Evolutionary conservation across 2,329 filamentous ascomycete species (phyloP), one percentile per base, ranked within the genome.

Genomic region (Trichoderma aggressivum): DNA sequence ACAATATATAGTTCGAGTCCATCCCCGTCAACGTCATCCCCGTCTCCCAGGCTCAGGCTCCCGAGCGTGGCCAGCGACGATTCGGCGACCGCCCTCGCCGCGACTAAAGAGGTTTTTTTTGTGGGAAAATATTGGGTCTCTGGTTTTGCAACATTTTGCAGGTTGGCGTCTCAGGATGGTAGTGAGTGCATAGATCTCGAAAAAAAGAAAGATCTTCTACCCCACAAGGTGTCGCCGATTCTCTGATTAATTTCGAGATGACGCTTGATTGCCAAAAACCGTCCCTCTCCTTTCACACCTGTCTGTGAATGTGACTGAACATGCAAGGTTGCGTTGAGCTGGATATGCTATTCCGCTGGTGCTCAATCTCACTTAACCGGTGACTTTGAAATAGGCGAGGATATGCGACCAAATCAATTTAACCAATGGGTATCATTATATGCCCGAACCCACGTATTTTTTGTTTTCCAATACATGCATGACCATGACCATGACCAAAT

Each of bases 11-110:
- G 94, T 99, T 99, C 89, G 96, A 99, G 86, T 90, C 90, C 78
- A 94, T 99, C 85, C 92, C 95, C 84, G 94, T 97, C 91, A 98
- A 97, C 87, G 94, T 98, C 80, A 90, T 97, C 79, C 86, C 91
- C 77, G 94, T 99, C 78, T 88, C 91, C 78, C 94, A 98, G 88
- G 90, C 93, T 84, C 94, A 98, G 88, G 85, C 89, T 75, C 85
- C 89, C 81, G 94, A 98, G 87, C 92, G 94, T 78, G 86, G 86
- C 76, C 89, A 88, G 78, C 91, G 92, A 81, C 89, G 93, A 82
- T 94, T 92, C 86, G 88, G 87, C 80, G 90, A 92, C 86, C 89
- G 90, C 77, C 79, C 81, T 74, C 79, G 79, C 70, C 79, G 79
- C 75, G 79, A 81, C 74, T 81, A 80, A 78, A 77, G 80, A 79